These are phyloP conservation scores for Phycomyces nitens DNA, from an alignment of 192 early-diverging fungal genomes.

Conservation along the genomic window DNA sequence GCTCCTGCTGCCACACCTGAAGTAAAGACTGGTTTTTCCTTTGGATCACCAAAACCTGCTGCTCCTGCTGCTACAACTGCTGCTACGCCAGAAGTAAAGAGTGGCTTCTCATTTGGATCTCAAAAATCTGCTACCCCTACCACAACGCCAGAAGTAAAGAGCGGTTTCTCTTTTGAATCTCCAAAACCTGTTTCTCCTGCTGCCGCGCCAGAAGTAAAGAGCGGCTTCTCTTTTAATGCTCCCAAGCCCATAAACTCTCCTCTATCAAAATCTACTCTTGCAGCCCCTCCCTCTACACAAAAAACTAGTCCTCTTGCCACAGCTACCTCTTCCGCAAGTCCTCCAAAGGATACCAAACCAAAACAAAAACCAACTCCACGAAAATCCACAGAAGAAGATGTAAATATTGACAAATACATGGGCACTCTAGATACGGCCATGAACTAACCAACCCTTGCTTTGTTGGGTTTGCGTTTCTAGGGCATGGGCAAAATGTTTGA, in stretches of 20 bases:
- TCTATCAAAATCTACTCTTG: too few relatives aligned
- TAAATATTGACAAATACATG: neutral
- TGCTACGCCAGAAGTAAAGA: neutral
- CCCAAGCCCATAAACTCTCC: too few relatives aligned
- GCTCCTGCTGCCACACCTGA: neutral
- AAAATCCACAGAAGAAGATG: conserved; percentile 9
- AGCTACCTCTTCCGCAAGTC: neutral
- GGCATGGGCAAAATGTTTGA: conserved; percentile 25
- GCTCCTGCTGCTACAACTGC: neutral
- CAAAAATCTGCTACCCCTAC: neutral
- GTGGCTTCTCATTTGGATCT: neutral
- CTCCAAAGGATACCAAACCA: neutral
- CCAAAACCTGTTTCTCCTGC: neutral
- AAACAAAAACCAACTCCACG: neutral
- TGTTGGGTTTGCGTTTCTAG: neutral
- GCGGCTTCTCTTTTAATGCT: neutral
- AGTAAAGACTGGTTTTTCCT: neutral
- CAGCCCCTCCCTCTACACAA: too few relatives aligned
- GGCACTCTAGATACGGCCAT: neutral
- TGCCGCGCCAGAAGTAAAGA: neutral
- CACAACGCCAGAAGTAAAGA: neutral
- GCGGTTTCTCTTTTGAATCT: neutral
- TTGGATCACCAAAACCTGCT: neutral
- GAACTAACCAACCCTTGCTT: neutral
- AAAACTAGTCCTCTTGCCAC: neutral